Evolutionary conservation across 139 green algal species (phyloP).

Genomic region (Spirogloea muscicola): DNA sequence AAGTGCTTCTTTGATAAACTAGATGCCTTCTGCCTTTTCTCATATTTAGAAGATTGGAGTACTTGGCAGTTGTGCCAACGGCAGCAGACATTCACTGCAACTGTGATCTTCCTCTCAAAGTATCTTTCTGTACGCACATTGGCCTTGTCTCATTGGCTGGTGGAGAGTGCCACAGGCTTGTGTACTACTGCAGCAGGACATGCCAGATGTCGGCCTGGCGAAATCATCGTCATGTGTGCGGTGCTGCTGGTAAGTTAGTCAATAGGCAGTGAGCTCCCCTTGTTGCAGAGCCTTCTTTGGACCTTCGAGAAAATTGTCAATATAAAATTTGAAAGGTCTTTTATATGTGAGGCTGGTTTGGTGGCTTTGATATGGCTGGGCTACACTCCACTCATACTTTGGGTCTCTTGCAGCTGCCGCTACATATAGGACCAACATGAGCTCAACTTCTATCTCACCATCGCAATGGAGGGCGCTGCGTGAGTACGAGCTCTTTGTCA

Average conservation of each 20-base stretch:
- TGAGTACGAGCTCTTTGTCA: constrained; percentile 9
- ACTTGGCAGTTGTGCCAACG: constrained; percentile 1
- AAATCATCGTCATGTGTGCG: constrained; percentile 35
- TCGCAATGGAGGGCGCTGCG: constrained; percentile 23
- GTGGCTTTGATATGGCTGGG: too few species aligned
- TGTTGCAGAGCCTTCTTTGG: too few species aligned
- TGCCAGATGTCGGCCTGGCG: constrained; percentile 40
- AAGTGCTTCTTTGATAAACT: not conserved
- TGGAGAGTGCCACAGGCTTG: constrained; percentile 23
- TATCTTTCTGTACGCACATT: not conserved
- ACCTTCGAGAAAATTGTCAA: too few species aligned
- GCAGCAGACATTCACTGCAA: not conserved
- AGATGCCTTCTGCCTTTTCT: not conserved
- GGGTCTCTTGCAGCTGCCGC: too few species aligned
- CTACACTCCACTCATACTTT: too few species aligned
- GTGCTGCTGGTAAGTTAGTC: too few species aligned
- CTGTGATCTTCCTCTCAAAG: not conserved
- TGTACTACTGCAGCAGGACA: constrained; percentile 30
- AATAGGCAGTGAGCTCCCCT: too few species aligned
- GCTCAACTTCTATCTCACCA: constrained; percentile 1
- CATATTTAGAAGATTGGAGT: not conserved
- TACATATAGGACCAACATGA: not conserved
- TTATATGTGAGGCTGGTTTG: too few species aligned
- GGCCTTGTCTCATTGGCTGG: not conserved
- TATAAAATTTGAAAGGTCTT: too few species aligned